Evolutionary conservation across 805 yeast genomes (phyloP).

Genomic region (Yamadazyma endophytica): DNA sequence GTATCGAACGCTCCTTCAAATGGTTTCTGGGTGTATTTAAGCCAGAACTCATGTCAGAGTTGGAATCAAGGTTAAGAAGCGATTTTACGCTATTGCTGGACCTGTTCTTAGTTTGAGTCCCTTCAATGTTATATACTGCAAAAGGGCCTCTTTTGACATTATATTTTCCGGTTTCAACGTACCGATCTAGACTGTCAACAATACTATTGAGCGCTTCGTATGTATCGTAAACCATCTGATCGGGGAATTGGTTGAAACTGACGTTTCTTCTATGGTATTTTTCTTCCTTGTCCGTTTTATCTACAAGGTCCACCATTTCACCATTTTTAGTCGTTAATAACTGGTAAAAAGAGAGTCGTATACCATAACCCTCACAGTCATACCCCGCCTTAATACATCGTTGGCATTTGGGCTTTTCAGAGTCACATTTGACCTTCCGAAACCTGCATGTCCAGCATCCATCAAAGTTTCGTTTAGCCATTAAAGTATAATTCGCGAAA

Average conservation of each 20-base stretch:
- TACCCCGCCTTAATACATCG: conserved; percentile 44
- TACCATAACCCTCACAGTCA: conserved; percentile 47
- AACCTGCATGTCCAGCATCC: conserved; percentile 57
- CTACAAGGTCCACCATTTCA: conserved; percentile 14
- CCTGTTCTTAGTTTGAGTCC: too few relatives aligned
- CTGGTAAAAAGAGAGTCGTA: conserved; percentile 45
- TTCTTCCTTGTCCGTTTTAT: conserved; percentile 18
- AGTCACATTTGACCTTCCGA: conserved; percentile 53
- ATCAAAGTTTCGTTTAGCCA: conserved; percentile 35
- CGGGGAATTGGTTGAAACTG: conserved; percentile 40
- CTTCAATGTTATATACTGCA: conserved; percentile 12
- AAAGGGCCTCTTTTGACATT: conserved; percentile 21
- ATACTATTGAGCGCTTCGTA: conserved; percentile 34
- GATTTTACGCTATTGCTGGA: too few relatives aligned
- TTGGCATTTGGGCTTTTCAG: conserved; percentile 39
- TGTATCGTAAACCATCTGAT: conserved; percentile 28
- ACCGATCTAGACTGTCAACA: conserved; percentile 28
- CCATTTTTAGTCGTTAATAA: conserved; percentile 27
- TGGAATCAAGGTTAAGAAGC: too few relatives aligned
- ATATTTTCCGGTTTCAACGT: conserved; percentile 6
- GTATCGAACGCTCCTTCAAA: too few relatives aligned
- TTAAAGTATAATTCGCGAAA: too few relatives aligned
- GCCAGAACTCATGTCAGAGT: too few relatives aligned
- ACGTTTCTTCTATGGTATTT: conserved; percentile 43
- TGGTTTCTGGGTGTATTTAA: too few relatives aligned